Evolutionary conservation across 495 filamentous ascomycete genomes (phyloP).

Genomic region (Chaetomidium leptoderma): DNA sequence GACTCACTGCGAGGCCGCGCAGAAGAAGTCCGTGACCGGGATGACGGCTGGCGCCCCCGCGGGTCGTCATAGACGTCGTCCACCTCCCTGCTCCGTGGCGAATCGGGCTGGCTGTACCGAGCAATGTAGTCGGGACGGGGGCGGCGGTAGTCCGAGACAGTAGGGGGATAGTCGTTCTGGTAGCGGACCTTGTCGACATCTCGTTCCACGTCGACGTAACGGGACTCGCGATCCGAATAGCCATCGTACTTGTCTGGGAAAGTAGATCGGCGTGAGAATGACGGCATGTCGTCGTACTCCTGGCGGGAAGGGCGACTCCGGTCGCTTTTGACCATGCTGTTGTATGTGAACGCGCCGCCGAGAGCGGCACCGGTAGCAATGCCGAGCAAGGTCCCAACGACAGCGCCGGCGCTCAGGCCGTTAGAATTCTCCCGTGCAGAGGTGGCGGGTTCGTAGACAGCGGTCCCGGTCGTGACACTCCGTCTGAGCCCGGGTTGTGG

Average conservation of each 20-base stretch:
- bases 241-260: slow-evolving; percentile 37
- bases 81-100: slow-evolving; percentile 37
- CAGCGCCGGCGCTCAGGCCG: slow-evolving; percentile 37
- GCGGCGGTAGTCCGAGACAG: slow-evolving; percentile 26
- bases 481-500: slow-evolving; percentile 30
- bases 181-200: slow-evolving; percentile 30
- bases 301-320: slow-evolving; percentile 40
- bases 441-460: slow-evolving; percentile 31
- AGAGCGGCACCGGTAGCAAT: slow-evolving; percentile 68
- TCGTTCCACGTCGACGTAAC: slow-evolving; percentile 37
- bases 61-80: slow-evolving; percentile 43
- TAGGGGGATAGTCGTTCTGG: slow-evolving; percentile 30
- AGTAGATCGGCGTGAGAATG: slow-evolving; percentile 36
- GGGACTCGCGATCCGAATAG: slow-evolving; percentile 29
- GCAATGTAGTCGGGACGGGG: slow-evolving; percentile 35
- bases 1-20: slow-evolving; percentile 37
- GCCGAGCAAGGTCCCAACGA: slow-evolving; percentile 63
- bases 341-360: slow-evolving; percentile 70
- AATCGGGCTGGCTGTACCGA: slow-evolving; percentile 34
- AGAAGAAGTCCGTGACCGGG: slow-evolving; percentile 27
- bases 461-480: slow-evolving; percentile 35
- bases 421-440: slow-evolving; percentile 35
- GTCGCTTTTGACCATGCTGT: slow-evolving; percentile 61
- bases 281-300: slow-evolving; percentile 34
- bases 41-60: slow-evolving; percentile 34